Percentiles rank a stretch among this genome's conserved stretches.
phyloP scores from a whole-genome alignment of 495 filamentous ascomycete genomes.

The Glutinoglossum americanum region DNA sequence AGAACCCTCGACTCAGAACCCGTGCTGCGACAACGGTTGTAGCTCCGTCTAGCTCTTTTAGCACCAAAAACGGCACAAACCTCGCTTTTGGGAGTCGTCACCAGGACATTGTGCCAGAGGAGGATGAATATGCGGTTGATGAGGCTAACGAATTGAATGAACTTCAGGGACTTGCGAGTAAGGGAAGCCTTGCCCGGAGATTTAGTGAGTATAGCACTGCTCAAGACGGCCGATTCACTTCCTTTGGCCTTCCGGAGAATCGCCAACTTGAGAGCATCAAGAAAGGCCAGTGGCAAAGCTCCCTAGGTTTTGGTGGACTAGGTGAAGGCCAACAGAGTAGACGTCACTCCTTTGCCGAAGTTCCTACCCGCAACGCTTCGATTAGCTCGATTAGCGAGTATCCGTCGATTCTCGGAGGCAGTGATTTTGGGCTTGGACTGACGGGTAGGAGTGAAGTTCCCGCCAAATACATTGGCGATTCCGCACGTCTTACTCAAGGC shows the following conservation, averaged over 20 bases:
- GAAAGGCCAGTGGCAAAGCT: slow-evolving; percentile 75
- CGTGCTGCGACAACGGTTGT: slow-evolving; percentile 8
- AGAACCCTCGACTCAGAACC: slow-evolving; percentile 32
- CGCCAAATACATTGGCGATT: slow-evolving; percentile 6
- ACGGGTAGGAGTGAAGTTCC: slow-evolving; percentile 22
- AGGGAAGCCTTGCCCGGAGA: slow-evolving; percentile 27
- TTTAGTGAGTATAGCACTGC: slow-evolving; percentile 40
- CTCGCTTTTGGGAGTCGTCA: slow-evolving; percentile 35
- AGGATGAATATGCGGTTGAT: slow-evolving; percentile 47
- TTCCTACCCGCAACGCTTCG: slow-evolving; percentile 46
- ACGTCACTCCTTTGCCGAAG: slow-evolving; percentile 91
- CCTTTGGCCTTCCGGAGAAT: slow-evolving; percentile 40
- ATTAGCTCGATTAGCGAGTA: slow-evolving; percentile 26
- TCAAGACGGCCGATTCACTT: slow-evolving; percentile 29
- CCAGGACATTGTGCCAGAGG: slow-evolving; percentile 43
- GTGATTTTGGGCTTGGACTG: slow-evolving; percentile 14
- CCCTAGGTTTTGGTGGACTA: slow-evolving; percentile 53
- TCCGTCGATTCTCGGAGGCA: slow-evolving; percentile 2
- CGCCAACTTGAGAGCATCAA: slow-evolving; percentile 56
- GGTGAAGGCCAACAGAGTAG: slow-evolving; percentile 63
- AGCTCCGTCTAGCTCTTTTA: background rate
- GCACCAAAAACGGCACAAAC: slow-evolving; percentile 17
- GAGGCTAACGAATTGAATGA: slow-evolving; percentile 44
- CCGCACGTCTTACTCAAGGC: background rate
- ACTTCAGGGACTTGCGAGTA: slow-evolving; percentile 24